Base-by-base conservation (phyloP, 768 basidiomycete genomes). In the Pleurotus cornucopiae region DNA sequence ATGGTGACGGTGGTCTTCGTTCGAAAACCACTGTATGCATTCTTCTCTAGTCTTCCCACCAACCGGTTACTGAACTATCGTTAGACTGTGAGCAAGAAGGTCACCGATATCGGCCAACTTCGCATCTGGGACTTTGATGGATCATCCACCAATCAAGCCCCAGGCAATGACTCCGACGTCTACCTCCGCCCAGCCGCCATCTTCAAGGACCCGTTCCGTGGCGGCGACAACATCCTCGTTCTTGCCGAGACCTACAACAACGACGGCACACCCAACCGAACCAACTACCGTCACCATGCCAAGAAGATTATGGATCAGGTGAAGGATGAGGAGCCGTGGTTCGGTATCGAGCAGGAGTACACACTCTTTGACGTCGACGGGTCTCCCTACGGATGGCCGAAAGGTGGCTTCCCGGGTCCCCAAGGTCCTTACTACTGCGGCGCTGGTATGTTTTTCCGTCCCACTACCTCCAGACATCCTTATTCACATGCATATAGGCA, bases 371-470 rank as follows among this genome's bases (percentile, higher is more conserved):
- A 94, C 68, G 81, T 79, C 61, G 97, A 98, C 71, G 94, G 88
- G 63, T 78, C 81, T 59, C 96, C 96, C 46, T 89, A 79, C 73
- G 94, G 93, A 55, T 98, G 97, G 97, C 97, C 97, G 67, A 94
- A 94, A 76, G 94, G 94, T 65, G 97, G 97, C 75, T 99, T 98
- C 88, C 97, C 97, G 60, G 97, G 91, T 68, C 95, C 97, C 60
- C 97, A 99, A 73, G 97, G 97, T 59, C 97, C 97, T 49, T 98
- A 99, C 76, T 99, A 99, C 78, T 99, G 97, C 68, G 97, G 96
- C 78, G 95, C 95, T 71, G 96, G 96, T 90, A 68, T 60, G 85
- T 75, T 38, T 16, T 18, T 46, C 41, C 46, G 48, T 34, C 57
- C 38, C 49, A 52, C 49, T 40, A 56, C 21, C 16, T 39, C 64